phyloP scores from a whole-genome alignment of 768 basidiomycete species.

The Mycena sanguinolenta region DNA sequence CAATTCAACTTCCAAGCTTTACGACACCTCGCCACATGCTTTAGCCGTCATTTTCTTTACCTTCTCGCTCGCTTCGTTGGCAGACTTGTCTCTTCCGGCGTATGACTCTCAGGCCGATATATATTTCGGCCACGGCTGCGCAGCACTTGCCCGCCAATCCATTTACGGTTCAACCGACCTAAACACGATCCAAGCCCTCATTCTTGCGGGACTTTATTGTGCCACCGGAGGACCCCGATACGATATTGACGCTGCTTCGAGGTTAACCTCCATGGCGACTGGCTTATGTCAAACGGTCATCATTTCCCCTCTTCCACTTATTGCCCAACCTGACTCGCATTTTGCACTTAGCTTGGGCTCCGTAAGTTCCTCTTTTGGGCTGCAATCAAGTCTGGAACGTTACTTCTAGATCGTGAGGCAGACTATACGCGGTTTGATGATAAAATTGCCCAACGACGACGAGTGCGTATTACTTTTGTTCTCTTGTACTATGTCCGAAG shows the following conservation, averaged over 20 bases:
- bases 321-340: not conserved
- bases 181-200: slow-evolving; percentile 37
- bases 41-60: slow-evolving; percentile 8
- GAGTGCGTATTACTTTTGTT: not conserved
- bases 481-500: too few species aligned
- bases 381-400: too few species aligned
- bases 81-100: slow-evolving; percentile 51
- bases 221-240: slow-evolving; percentile 33
- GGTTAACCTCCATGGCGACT: slow-evolving; percentile 44
- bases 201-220: slow-evolving; percentile 32
- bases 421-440: not conserved
- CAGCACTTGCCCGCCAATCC: slow-evolving; percentile 29
- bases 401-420: slow-evolving; percentile 1
- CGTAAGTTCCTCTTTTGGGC: not conserved
- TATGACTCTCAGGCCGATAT: slow-evolving; percentile 40
- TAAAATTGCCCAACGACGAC: slow-evolving; percentile 1
- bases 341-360: not conserved
- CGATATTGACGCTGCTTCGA: slow-evolving; percentile 51
- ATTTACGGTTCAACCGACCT: slow-evolving; percentile 26
- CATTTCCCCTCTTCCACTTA: not conserved
- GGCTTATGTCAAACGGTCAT: slow-evolving; percentile 38
- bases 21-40: slow-evolving; percentile 1
- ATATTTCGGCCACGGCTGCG: slow-evolving; percentile 33
- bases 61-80: slow-evolving; percentile 44
- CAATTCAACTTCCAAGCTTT: not conserved